These are phyloP conservation scores for Deinandra increscens DNA, from an alignment of 129 eudicot genomes.

Conservation along the genomic window DNA sequence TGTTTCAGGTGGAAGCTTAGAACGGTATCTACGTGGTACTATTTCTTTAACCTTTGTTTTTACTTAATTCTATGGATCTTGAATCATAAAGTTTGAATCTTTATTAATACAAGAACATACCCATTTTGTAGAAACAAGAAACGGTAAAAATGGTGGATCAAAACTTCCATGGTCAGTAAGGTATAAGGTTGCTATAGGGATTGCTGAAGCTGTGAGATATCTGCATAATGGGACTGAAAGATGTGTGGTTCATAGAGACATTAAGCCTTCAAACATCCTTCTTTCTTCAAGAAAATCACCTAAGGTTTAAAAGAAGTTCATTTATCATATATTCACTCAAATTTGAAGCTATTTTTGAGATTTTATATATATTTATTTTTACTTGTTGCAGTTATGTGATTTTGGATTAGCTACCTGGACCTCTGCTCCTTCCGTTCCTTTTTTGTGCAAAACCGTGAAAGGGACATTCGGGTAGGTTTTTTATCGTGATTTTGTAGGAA, in stretches of 20 bases:
- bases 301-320: slow-evolving; percentile 48
- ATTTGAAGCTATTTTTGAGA: not conserved
- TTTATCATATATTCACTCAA: not conserved
- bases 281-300: slow-evolving; percentile 85
- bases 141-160: slow-evolving; percentile 66
- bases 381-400: slow-evolving; percentile 72
- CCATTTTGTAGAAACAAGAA: slow-evolving; percentile 64
- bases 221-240: slow-evolving; percentile 86
- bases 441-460: slow-evolving; percentile 96
- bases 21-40: slow-evolving; percentile 86
- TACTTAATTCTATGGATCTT: slow-evolving; percentile 15
- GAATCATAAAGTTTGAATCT: slow-evolving; percentile 7
- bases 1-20: slow-evolving; percentile 96
- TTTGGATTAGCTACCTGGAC: slow-evolving; percentile 99
- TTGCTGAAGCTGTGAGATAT: slow-evolving; percentile 82
- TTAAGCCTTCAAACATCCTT: slow-evolving; percentile 97
- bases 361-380: slow-evolving; percentile 2
- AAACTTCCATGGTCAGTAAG: slow-evolving; percentile 81
- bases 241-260: slow-evolving; percentile 98
- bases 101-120: slow-evolving; percentile 14
- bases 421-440: slow-evolving; percentile 95
- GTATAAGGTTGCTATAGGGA: slow-evolving; percentile 81
- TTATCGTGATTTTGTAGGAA: slow-evolving; percentile 9
- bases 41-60: slow-evolving; percentile 9
- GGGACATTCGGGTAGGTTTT: slow-evolving; percentile 95